Conservation (phyloP, 1,284 basidiomycete species). For the Vanrija sp. region DNA sequence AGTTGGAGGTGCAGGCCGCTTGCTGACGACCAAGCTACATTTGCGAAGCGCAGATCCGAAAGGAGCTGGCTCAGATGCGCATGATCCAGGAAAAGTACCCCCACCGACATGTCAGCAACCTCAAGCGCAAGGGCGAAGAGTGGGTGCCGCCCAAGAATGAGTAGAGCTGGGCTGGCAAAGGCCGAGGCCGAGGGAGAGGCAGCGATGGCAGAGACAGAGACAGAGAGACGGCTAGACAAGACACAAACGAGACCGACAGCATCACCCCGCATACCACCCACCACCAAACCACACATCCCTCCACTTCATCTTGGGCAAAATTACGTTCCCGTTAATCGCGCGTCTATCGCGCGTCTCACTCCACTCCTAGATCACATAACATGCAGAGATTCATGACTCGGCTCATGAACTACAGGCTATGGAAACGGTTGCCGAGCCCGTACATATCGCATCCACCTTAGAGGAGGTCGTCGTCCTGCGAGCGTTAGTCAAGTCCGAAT, state of each 20-base stretch:
- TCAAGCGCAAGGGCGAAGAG: conserved; percentile 22
- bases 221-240: neutral
- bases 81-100: conserved; percentile 45
- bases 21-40: conserved; percentile 29
- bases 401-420: conserved; percentile 16
- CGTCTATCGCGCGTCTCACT: neutral
- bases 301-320: no score
- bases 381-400: conserved; percentile 26
- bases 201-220: conserved; percentile 1
- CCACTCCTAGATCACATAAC: conserved; percentile 3
- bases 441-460: conserved; percentile 15
- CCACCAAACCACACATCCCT: neutral
- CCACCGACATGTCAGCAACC: conserved; percentile 45
- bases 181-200: neutral
- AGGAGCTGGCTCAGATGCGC: conserved; percentile 42
- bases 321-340: no score
- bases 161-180: neutral
- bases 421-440: conserved; percentile 3
- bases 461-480: conserved; percentile 46
- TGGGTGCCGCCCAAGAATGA: conserved; percentile 7
- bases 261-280: neutral
- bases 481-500: neutral
- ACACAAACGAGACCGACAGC: neutral
- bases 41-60: conserved; percentile 38
- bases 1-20: conserved; percentile 4